phyloP scores from a whole-genome alignment of 805 yeast genomes.

The Suhomyces prunicola region DNA sequence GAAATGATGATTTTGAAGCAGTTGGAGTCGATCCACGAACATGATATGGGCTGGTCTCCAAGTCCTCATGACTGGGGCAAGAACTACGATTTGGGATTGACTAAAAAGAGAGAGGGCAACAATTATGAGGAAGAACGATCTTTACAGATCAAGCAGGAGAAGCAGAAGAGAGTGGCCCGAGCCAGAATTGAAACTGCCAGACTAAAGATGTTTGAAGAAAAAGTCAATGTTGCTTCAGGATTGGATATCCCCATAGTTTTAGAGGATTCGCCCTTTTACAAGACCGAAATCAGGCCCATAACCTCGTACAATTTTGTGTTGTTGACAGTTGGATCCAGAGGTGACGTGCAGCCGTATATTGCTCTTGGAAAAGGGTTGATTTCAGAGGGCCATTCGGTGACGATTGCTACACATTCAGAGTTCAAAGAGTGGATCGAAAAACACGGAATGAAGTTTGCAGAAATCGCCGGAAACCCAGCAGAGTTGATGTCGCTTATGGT shows the following conservation, averaged over 20 bases:
- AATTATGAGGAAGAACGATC: background rate
- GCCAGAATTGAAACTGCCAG: constrained; percentile 52
- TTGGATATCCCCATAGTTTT: constrained; percentile 64
- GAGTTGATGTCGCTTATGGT: constrained; percentile 92
- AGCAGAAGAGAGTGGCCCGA: constrained; percentile 13
- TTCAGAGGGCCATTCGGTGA: constrained; percentile 78
- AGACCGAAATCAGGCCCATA: constrained; percentile 51
- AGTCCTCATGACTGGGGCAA: constrained; percentile 24
- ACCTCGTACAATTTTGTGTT: constrained; percentile 59
- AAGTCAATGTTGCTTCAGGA: constrained; percentile 56
- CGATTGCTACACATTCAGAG: constrained; percentile 83
- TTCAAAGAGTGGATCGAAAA: constrained; percentile 70
- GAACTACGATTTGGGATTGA: constrained; percentile 15
- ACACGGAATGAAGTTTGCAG: constrained; percentile 66
- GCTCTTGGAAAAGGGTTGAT: constrained; percentile 79
- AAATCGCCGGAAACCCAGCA: constrained; percentile 89
- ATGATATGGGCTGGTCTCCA: constrained; percentile 19
- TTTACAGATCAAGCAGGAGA: background rate
- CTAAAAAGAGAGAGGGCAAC: constrained; percentile 10
- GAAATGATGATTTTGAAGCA: constrained; percentile 50
- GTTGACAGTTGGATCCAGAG: constrained; percentile 90
- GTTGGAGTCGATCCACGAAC: constrained; percentile 38
- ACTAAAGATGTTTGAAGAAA: constrained; percentile 64
- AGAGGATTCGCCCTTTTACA: constrained; percentile 58
- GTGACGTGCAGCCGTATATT: constrained; percentile 95